Base-by-base conservation (phyloP, 768 basidiomycete genomes). In the Daedaleopsis sinensis region DNA sequence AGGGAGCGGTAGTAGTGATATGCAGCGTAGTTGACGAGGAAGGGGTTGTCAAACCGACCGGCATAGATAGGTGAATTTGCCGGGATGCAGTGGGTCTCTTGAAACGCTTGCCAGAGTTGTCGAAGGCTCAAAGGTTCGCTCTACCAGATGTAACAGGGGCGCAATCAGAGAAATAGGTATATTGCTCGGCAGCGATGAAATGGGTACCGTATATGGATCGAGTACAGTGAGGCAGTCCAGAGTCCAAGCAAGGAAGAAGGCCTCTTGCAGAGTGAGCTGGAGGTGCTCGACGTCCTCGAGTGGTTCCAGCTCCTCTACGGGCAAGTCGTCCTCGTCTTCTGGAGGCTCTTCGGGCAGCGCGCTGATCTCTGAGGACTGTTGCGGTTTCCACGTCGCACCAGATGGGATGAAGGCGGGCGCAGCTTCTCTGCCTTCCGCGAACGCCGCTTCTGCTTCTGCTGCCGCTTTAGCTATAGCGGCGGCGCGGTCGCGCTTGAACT, bases 1-100 rank as follows among this genome's bases (percentile, higher is more conserved):
- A 98, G 82, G 5, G 95, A 94, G 16, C 96, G 86, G 71, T 91
- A 98, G 74, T 98, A 95, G 72, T 98, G 96, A 69, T 96, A 97
- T 3, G 86, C 86, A 52, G 89, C 86, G 68, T 98, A 99, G 68
- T 92, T 84, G 43, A 98, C 80, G 24, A 99, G 76, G 77, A 98
- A 96, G 0, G 95, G 95, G 71, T 96, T 96, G 76, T 98, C 96
- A 53, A 91, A 87, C 61, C 86, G 83, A 55, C 67, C 60, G 55
- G 62, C 63, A 42, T 66, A 67, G n/a, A 62, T 21, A 46, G 62
- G 64, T 1, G 74, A 75, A 8, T 76, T 70, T 21, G 71, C 62
- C 53, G 74, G 68, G 42, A 80, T 76, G 52, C 82, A 68, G 65
- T 91, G 78, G 9, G 76, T 78, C 27, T 73, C 68, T 68, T 89